Evolutionary conservation across 2,329 filamentous ascomycete species (phyloP), one percentile per base, ranked within the genome.

Genomic region (Ophiognomonia clavigignenti-juglandacearum): DNA sequence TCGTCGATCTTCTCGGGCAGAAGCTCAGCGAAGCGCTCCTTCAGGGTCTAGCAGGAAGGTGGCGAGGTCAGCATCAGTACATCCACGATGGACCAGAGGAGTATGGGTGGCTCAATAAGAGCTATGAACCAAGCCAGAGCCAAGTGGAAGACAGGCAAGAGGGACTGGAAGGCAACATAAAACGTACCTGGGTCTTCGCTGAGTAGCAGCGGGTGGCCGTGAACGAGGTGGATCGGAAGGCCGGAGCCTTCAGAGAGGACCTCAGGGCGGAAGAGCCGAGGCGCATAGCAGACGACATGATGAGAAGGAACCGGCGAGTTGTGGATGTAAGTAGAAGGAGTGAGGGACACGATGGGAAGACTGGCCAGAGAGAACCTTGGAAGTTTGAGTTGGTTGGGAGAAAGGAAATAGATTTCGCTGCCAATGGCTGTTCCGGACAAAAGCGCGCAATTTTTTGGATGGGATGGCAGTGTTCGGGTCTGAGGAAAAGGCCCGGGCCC

Each of bases 21-120:
- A 65, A 92, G 86, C 71, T 93, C 91, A 68, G 92, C 92, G 71
- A 98, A 97, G 67, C 90, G 92, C 71, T 98, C 93, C 80, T 98
- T 98, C 68, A 98, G 76, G 60, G 90, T 90, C 93, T 98, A 54
- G 29, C 45, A 24, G 45, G 26, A 20, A 37, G 27, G 45, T 34
- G 23, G 39, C 26, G 55, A 20, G 37, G 27, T 43, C 32, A 23
- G 39, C 26, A 54, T 59, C 45, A 59, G 59, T 35, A 35, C 56
- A 47, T 56, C n/a, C n/a, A 50, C 40, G 26, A 46, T 54, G 47
- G 43, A 7, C 32, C 39, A 38, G 31, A 45, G 23, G 45, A 7
- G 24, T 27, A 32, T 41, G 23, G 41, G 48, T 35, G 51, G 14
- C 14, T 4, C 4, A 29, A 43, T 16, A 16, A 32, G 18, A 35